Conservation (phyloP, 371 early-diverging fungal species). For the Mortierella sp. region DNA sequence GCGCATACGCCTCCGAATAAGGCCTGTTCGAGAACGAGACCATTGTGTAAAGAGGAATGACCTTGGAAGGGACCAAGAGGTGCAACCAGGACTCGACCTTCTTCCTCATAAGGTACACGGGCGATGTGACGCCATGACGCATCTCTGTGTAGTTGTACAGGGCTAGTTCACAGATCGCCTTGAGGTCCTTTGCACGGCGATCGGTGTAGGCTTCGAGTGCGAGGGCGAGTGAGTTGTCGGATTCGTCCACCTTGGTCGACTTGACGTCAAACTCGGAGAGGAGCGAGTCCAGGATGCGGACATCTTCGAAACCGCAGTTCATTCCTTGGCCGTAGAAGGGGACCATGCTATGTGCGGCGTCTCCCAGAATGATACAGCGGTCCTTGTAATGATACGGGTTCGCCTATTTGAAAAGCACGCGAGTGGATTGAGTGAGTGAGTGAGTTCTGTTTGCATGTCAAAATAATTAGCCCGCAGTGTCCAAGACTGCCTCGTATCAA, state of each 20-base stretch:
- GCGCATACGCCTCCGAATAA: constrained; percentile 81
- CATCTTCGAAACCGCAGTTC: constrained; percentile 99
- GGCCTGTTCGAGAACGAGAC: constrained; percentile 93
- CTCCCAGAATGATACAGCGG: constrained; percentile 89
- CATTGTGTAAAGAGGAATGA: constrained; percentile 97
- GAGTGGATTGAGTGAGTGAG: too few species aligned
- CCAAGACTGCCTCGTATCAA: too few species aligned
- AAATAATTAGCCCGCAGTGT: too few species aligned
- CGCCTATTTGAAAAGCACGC: constrained; percentile 61
- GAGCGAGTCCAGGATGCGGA: constrained; percentile 80
- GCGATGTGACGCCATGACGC: constrained; percentile 86
- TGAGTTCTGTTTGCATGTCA: too few species aligned
- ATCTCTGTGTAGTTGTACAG: constrained; percentile 96
- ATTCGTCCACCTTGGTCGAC: constrained; percentile 38
- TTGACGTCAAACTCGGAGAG: constrained; percentile 69
- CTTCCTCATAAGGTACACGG: constrained; percentile 81
- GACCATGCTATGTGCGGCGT: constrained; percentile 98
- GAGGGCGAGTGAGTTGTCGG: constrained; percentile 59
- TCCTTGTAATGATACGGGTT: constrained; percentile 88
- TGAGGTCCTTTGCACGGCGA: constrained; percentile 82
- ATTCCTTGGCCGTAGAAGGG: constrained; percentile 98
- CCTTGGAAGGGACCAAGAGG: constrained; percentile 72
- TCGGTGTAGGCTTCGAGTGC: constrained; percentile 83
- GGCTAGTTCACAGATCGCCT: constrained; percentile 96
- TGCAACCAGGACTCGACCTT: constrained; percentile 84